Evolutionary conservation across 441 rosid species (phyloP), one percentile per base, ranked within the genome.

Genomic region (Aleurites moluccanus): DNA sequence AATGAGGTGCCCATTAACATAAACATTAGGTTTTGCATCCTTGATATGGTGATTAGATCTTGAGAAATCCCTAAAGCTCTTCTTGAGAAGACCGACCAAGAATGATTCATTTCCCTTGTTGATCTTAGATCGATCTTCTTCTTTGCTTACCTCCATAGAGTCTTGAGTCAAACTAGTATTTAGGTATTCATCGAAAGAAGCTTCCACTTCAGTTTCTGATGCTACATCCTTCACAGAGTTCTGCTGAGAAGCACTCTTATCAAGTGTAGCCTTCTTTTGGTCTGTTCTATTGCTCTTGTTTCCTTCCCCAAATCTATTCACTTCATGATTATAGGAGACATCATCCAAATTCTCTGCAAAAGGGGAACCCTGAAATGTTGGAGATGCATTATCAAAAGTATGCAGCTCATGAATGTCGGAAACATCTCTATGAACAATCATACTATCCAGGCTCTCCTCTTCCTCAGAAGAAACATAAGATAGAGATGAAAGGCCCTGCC

Each of bases 1-100:
- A 73, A 96, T 77, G 50, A 79, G 82, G 64, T 92, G 85, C 69
- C 95, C 98, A 67, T 96, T 96, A 53, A 96, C 79, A 42, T 83
- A 81, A 62, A 93, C 85, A 72, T 79, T 77, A 67, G 82, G 52
- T 74, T 73, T 84, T 69, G 83, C 85, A 67, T 78, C 77, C 72
- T 86, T 88, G 10, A 77, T 81, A 50, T 66, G 80, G 77, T 90
- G 88, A 77, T 81, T 84, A 25, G 88, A 87, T 60, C 83, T 85
- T 42, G 91, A 77, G 10, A 88, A 77, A 82, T 92, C 94, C 81
- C 82, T 85, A 62, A 91, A 89, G 78, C 93, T 86, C 81, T 83
- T 90, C 87, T 87, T 95, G 67, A 91, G 72, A 59, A 88, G 76
- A 71, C 83, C 87, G 62, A 83, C 74, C 33, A 94, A 83, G 83